Evolutionary conservation across 2,329 filamentous ascomycete species (phyloP), one percentile per base, ranked within the genome.

Genomic region (Epichloe scottii): DNA sequence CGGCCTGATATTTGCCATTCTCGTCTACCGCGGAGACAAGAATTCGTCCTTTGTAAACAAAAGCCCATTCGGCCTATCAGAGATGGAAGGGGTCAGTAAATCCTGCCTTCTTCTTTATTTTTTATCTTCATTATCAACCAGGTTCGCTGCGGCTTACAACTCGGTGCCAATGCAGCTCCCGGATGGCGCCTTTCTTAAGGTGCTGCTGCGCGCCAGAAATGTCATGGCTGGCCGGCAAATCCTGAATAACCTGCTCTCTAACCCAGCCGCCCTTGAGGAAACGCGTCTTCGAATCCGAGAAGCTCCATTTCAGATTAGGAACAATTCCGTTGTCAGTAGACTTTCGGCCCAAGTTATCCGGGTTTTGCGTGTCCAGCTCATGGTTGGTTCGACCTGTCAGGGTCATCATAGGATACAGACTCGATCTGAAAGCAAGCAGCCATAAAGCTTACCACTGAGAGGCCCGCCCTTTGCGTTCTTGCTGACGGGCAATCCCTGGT

Each of bases 191-290:
- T 62, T 84, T 84, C 51, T 72, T 76, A 49, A 86, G 66, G 64
- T 86, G 82, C 64, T 84, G 80, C 62, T 87, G 82, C 1, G 82
- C 83, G 4, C 75, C 81, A 1, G 83, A 71, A 57, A 87, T 83
- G 55, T 85, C 82, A 54, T 79, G 74, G 60, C 81, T 84, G 14
- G 74, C 68, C 0, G 83, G 82, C 6, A 86, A 64, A 60, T 86
- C 83, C n/a, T 77, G 76, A 46, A 84, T 73, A 50, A 84, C 78
- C 59, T 85, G 81, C 63, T 84, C 76, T 23, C 82, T 72, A 1
- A 79, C 75, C 81, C 81, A 86, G 2, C 83, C 82, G 1, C 82
- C 82, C 26, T 74, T 75, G 48, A 81, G 70, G 37, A 85, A 70
- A 23, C 72, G 73, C 1, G 79, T 82, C 66, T 79, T 81, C 23